A percentile compares a stretch with the other conserved stretches of the same genome.
phyloP scores from a whole-genome alignment of 1,284 basidiomycete species.

The Leucoagaricus sp. region DNA sequence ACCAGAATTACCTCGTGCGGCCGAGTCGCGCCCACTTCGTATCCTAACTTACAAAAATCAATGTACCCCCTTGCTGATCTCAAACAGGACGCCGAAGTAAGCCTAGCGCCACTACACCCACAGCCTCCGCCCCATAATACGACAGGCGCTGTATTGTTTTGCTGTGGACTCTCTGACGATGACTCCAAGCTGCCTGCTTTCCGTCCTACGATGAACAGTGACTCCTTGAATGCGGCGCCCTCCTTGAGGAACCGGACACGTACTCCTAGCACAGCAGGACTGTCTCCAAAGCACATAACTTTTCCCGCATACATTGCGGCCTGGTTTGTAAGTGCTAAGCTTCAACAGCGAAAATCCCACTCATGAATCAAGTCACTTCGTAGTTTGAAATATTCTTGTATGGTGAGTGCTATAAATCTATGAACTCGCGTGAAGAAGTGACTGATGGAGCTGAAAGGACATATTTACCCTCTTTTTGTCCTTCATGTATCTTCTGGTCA shows the following conservation, averaged over 20 bases:
- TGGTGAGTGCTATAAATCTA: constrained; percentile 16
- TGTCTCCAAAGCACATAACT: constrained; percentile 13
- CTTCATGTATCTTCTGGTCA: constrained; percentile 13
- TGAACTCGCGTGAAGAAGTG: too few relatives aligned
- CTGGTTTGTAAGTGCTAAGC: constrained; percentile 18
- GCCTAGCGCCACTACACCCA: too few relatives aligned
- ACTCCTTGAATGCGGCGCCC: too few relatives aligned
- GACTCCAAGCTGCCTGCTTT: too few relatives aligned
- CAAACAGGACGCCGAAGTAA: too few relatives aligned
- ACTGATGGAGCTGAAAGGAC: too few relatives aligned
- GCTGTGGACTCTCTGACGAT: too few relatives aligned
- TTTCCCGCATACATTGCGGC: constrained; percentile 17
- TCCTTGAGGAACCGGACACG: too few relatives aligned
- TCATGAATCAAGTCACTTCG: neutral
- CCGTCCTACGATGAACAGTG: too few relatives aligned
- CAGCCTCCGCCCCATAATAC: neutral
- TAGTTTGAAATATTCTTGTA: constrained; percentile 26
- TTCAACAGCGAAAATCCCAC: too few relatives aligned
- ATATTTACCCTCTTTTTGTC: constrained; percentile 14
- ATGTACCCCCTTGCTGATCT: too few relatives aligned
- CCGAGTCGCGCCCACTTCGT: neutral
- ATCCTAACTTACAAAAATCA: neutral
- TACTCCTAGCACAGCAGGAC: neutral
- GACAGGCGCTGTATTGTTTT: neutral
- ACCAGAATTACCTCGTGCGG: neutral